Conservation (phyloP, 163 green algal species). For the Chloromonas sp. region DNA sequence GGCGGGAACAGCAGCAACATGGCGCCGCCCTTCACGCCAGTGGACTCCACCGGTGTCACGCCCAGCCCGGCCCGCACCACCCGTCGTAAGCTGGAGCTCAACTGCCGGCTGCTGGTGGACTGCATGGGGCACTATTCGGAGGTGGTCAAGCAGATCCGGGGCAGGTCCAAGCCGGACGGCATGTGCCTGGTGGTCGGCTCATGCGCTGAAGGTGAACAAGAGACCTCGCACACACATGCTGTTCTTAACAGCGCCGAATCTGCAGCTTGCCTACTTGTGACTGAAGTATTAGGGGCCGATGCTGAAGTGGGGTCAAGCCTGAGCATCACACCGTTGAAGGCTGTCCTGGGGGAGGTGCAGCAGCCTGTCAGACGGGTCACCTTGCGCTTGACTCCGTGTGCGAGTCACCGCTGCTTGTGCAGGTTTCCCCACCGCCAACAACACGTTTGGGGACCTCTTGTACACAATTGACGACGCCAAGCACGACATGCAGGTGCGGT, state of each 20-base stretch:
- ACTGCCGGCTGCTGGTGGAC: conserved; percentile 74
- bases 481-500: conserved; percentile 48
- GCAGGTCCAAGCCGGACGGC: conserved; percentile 69
- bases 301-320: too few relatives aligned
- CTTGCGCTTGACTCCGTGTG: too few relatives aligned
- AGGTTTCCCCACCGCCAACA: conserved; percentile 45
- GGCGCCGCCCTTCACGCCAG: background rate
- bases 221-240: too few relatives aligned
- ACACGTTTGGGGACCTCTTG: conserved; percentile 57
- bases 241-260: too few relatives aligned
- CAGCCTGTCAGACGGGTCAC: too few relatives aligned
- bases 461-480: conserved; percentile 46
- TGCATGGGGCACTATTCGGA: conserved; percentile 82
- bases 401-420: background rate
- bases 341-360: too few relatives aligned
- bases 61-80: background rate
- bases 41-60: background rate
- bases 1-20: conserved; percentile 6
- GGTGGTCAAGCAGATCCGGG: conserved; percentile 56
- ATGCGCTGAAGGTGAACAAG: conserved; percentile 49
- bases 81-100: conserved; percentile 27
- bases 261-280: too few relatives aligned
- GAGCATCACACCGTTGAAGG: too few relatives aligned
- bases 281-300: too few relatives aligned
- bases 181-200: conserved; percentile 85